Conservation (phyloP, 139 green algal species). For the Chlorella sorokiniana region DNA sequence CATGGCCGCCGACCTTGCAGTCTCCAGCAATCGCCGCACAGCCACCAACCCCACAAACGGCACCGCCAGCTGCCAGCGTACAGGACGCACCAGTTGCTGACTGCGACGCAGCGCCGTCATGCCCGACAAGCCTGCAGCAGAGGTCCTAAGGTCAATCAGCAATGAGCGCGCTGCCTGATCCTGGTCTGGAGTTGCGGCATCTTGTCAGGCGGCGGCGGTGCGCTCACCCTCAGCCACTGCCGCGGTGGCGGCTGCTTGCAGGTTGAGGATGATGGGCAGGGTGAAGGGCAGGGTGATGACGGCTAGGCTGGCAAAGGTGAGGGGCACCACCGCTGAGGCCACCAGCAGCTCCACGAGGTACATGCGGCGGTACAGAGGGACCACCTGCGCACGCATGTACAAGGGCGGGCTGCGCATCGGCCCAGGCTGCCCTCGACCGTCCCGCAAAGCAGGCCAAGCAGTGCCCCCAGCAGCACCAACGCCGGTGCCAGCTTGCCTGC, state of each 20-base stretch:
- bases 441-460: too few relatives aligned
- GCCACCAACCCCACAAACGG: constrained; percentile 48
- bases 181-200: background rate
- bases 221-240: constrained; percentile 30
- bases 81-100: constrained; percentile 21
- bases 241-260: constrained; percentile 39
- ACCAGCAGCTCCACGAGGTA: constrained; percentile 50
- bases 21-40: constrained; percentile 7
- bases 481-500: background rate
- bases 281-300: constrained; percentile 51
- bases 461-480: background rate
- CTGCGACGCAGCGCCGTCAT: constrained; percentile 34
- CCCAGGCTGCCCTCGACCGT: too few relatives aligned
- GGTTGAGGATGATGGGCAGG: constrained; percentile 42
- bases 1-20: constrained; percentile 16
- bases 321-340: constrained; percentile 39
- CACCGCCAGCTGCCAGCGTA: constrained; percentile 40
- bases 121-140: constrained; percentile 21
- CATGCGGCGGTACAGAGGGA: constrained; percentile 23
- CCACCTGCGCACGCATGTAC: background rate
- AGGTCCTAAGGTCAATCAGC: background rate
- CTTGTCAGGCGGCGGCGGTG: background rate
- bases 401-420: too few relatives aligned
- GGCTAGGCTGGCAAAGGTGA: constrained; percentile 36
- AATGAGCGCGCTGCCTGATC: background rate